Percentiles rank a stretch among this genome's conserved stretches.
Conservation (phyloP, 2,329 filamentous ascomycete species). For the Aspergillus pseudotamarii region DNA sequence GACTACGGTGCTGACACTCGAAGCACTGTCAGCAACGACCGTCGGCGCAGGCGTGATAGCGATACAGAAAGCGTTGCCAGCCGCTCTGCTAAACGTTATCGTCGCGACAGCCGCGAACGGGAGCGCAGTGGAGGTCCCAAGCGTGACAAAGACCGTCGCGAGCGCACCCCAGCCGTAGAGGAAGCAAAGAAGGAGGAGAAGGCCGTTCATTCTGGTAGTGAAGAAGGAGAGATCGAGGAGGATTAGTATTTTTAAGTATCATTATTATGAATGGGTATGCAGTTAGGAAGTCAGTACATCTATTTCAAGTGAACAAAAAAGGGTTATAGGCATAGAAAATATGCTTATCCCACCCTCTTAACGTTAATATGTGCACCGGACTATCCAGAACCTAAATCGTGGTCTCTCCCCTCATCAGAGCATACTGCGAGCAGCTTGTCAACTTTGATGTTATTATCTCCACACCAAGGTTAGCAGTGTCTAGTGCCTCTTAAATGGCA, state of each 20-base stretch:
- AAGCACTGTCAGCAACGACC: conserved; percentile 63
- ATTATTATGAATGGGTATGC: not conserved
- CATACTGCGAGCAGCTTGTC: too few relatives aligned
- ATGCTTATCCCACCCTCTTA: not conserved
- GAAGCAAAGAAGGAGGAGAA: conserved; percentile 48
- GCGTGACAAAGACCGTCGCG: conserved; percentile 58
- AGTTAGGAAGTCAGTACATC: not conserved
- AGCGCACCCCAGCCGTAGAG: conserved; percentile 38
- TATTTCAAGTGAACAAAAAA: not conserved
- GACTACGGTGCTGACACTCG: conserved; percentile 78
- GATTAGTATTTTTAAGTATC: conserved; percentile 35
- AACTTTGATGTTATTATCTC: not conserved
- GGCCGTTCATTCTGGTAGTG: conserved; percentile 78
- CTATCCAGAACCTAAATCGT: not conserved
- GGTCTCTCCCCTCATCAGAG: not conserved
- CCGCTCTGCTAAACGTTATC: conserved; percentile 63
- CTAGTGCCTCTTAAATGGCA: not conserved
- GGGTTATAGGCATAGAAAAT: not conserved
- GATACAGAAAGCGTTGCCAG: conserved; percentile 66
- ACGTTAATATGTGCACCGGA: not conserved
- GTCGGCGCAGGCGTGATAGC: conserved; percentile 77
- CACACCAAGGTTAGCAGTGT: not conserved
- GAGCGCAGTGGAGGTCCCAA: conserved; percentile 47
- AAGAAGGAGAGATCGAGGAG: conserved; percentile 98
- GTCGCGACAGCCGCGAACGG: conserved; percentile 44